A percentile compares a stretch with the other conserved stretches of the same genome.
phyloP scores from a whole-genome alignment of 2,329 filamentous ascomycete species.

The Aureobasidium musti region DNA sequence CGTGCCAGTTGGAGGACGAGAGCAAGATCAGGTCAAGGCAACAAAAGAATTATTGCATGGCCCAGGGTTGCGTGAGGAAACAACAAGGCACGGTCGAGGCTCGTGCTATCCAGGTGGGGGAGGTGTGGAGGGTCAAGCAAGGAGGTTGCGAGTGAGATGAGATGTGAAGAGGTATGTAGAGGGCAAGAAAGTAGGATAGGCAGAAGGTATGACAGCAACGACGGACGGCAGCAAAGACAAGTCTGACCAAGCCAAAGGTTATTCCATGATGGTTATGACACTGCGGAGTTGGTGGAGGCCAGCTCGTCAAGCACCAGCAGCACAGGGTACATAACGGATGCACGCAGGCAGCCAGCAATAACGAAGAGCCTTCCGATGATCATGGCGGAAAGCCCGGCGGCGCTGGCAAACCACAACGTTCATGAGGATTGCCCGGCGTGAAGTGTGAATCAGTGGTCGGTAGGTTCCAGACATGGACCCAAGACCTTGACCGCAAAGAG shows the following conservation, averaged over 20 bases:
- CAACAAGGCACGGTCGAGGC: conserved; percentile 28
- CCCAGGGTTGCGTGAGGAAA: conserved; percentile 25
- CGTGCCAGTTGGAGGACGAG: conserved; percentile 4
- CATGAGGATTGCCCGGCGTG: conserved; percentile 30
- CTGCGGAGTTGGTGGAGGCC: conserved; percentile 28
- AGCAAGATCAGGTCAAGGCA: conserved; percentile 4
- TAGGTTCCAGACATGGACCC: conserved; percentile 31
- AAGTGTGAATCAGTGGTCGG: conserved; percentile 31
- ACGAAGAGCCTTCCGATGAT: conserved; percentile 29
- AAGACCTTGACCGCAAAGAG: conserved; percentile 31
- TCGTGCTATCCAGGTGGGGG: conserved; percentile 26
- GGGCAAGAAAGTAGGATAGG: background rate
- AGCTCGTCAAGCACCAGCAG: conserved; percentile 29
- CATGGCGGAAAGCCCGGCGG: conserved; percentile 30
- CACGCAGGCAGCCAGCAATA: conserved; percentile 30
- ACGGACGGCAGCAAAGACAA: conserved; percentile 18
- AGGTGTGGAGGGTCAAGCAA: conserved; percentile 30
- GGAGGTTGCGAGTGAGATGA: conserved; percentile 10
- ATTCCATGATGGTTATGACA: conserved; percentile 29
- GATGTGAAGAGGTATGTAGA: conserved; percentile 28
- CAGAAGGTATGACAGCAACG: conserved; percentile 27
- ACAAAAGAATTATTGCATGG: conserved; percentile 23
- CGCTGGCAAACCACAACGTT: conserved; percentile 31
- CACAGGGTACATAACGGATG: conserved; percentile 30
- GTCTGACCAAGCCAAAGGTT: conserved; percentile 27